Percentiles rank a stretch among this genome's conserved stretches.
phyloP scores from a whole-genome alignment of 2,329 filamentous ascomycete species.

The Trichoderma asperellum region DNA sequence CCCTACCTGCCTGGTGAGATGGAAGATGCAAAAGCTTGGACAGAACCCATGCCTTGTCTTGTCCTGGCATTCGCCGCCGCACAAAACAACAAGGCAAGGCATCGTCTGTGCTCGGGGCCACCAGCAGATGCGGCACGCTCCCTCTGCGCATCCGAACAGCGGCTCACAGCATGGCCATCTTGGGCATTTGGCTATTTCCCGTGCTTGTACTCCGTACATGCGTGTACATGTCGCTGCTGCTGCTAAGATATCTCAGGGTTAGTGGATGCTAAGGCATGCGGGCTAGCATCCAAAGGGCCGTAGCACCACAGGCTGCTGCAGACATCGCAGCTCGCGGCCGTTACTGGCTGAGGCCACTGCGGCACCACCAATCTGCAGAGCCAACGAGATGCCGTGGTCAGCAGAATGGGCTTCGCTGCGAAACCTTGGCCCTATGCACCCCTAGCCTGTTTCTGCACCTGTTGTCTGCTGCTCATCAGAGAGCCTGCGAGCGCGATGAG shows the following conservation, averaged over 20 bases:
- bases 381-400: conserved; percentile 15
- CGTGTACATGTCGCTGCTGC: not conserved
- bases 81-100: not conserved
- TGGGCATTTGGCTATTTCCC: not conserved
- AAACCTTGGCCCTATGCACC: conserved; percentile 4
- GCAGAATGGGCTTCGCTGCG: conserved; percentile 14
- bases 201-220: not conserved
- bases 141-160: not conserved
- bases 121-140: not conserved
- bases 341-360: conserved; percentile 9
- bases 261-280: not conserved
- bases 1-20: not conserved
- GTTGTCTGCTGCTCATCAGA: conserved; percentile 7
- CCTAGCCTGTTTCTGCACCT: conserved; percentile 2
- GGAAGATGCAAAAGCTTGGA: not conserved
- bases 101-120: not conserved
- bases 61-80: not conserved
- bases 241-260: not conserved
- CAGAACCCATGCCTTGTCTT: not conserved
- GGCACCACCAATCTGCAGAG: not conserved
- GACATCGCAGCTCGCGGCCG: not conserved
- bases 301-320: conserved; percentile 16
- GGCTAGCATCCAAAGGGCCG: not conserved
- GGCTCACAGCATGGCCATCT: not conserved
- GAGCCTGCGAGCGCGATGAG: not conserved